Evolutionary conservation across 805 yeast species (phyloP), one percentile per base, ranked within the genome.

Genomic region (Candida xiaguanensis): DNA sequence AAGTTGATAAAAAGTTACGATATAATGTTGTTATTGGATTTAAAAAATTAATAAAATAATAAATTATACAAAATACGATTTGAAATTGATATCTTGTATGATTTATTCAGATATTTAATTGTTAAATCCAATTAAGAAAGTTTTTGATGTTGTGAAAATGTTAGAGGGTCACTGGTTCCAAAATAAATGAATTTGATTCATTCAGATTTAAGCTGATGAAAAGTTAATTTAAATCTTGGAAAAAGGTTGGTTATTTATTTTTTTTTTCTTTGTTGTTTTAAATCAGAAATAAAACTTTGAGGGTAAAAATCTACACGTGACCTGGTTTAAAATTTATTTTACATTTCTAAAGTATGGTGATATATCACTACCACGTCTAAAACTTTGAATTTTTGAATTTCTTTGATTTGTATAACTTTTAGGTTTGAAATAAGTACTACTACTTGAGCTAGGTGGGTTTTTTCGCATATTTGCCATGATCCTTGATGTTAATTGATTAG

Each of bases 381-480:
- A 18, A 12, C 27, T 25, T 31, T 35, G 24, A 16, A n/a, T 36
- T 32, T 36, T 36, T 5, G 20, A 15, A 4, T 22, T 15, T 24
- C 28, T 18, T n/a, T 28, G 17, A 5, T 28, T n/a, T 5, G 17
- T 5, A 14, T 11, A 8, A 8, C 8, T 13, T 28, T 7, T 13
- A 4, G 19, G 17, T 8, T 14, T 14, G 14, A 15, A 5, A 14
- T 11, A 28, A 5, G 17, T 15, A 13, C 12, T 20, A 20, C 24
- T 20, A 20, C 24, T 20, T 20, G 8, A 7, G 24, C 24, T n/a
- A 5, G 38, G 34, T 8, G 31, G 31, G 13, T 38, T 39, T 8
- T 36, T 17, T 29, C 31, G 39, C 38, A 43, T 43, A 29, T 43
- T 41, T 18, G 46, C 34, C 14, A 42, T 27, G 7, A 43, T 43